phyloP scores from a whole-genome alignment of 495 filamentous ascomycete genomes.

The Xylaria castorea region DNA sequence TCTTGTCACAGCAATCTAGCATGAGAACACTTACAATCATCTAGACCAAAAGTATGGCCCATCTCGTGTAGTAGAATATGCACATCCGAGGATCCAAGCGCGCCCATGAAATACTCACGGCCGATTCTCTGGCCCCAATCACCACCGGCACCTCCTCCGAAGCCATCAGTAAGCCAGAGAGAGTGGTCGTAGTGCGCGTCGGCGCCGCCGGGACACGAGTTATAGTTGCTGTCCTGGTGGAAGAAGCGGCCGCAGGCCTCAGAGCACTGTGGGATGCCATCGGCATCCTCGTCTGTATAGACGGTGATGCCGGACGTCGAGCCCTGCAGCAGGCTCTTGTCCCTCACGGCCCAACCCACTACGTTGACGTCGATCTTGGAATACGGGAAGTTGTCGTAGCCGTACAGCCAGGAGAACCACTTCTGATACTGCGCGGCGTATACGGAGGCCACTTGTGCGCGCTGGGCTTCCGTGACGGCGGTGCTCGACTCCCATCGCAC shows the following conservation, averaged over 20 bases:
- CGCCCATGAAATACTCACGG: not conserved
- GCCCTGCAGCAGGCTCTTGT: slow-evolving; percentile 9
- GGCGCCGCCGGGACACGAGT: slow-evolving; percentile 27
- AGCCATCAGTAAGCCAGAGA: slow-evolving; percentile 9
- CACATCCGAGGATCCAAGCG: slow-evolving; percentile 2
- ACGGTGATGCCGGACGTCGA: slow-evolving; percentile 10
- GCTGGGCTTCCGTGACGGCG: slow-evolving; percentile 27
- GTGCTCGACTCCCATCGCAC: slow-evolving; percentile 30
- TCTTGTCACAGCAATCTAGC: not conserved
- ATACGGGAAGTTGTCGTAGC: slow-evolving; percentile 25
- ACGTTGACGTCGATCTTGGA: slow-evolving; percentile 19
- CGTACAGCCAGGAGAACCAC: slow-evolving; percentile 23
- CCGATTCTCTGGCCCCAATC: slow-evolving; percentile 12
- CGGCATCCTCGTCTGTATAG: slow-evolving; percentile 24
- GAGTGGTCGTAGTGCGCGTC: not conserved
- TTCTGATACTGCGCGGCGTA: slow-evolving; percentile 22
- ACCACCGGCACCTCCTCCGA: not conserved
- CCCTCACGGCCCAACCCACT: slow-evolving; percentile 19
- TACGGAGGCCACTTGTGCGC: slow-evolving; percentile 11
- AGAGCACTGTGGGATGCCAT: slow-evolving; percentile 26
- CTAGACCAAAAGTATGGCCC: slow-evolving; percentile 4
- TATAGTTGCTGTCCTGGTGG: slow-evolving; percentile 29
- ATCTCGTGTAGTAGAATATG: slow-evolving; percentile 6
- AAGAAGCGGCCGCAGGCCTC: slow-evolving; percentile 30
- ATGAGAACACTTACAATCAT: not conserved